Conservation (phyloP, 1,284 basidiomycete species). For the Rhodofomes roseus region DNA sequence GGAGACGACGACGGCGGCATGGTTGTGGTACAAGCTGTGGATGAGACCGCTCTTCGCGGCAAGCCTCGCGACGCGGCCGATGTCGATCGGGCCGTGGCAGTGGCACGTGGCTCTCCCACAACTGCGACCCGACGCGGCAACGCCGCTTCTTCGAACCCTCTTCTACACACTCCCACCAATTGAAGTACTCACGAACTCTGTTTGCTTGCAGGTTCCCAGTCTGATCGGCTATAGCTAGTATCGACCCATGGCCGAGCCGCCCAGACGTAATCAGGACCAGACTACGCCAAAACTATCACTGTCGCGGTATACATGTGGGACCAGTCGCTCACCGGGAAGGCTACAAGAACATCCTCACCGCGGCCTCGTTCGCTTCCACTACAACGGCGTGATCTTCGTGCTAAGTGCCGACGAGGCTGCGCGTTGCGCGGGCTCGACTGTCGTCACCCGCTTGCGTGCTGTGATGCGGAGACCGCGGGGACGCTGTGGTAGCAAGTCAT, state of each 20-base stretch:
- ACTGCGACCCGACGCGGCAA: background rate
- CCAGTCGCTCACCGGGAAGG: background rate
- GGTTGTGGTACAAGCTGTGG: background rate
- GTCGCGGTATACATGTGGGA: background rate
- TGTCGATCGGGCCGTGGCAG: background rate
- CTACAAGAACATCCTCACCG: background rate
- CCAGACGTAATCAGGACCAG: background rate
- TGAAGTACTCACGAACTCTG: background rate
- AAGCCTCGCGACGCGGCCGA: background rate
- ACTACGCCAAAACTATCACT: background rate
- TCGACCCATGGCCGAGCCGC: background rate
- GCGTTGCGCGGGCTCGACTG: too few relatives aligned
- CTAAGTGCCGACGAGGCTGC: too few relatives aligned
- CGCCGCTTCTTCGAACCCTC: background rate
- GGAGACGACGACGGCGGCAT: constrained; percentile 22
- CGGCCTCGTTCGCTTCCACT: background rate
- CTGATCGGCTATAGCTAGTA: too few relatives aligned
- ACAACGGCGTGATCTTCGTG: too few relatives aligned
- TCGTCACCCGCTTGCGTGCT: background rate
- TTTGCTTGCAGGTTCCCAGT: too few relatives aligned
- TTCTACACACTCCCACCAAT: background rate
- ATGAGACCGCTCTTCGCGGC: background rate
- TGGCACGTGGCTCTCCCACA: background rate
- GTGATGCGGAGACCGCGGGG: background rate
- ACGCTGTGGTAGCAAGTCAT: background rate